Evolutionary conservation across 2,329 filamentous ascomycete genomes (phyloP).

Genomic region (Epichloe festucae): DNA sequence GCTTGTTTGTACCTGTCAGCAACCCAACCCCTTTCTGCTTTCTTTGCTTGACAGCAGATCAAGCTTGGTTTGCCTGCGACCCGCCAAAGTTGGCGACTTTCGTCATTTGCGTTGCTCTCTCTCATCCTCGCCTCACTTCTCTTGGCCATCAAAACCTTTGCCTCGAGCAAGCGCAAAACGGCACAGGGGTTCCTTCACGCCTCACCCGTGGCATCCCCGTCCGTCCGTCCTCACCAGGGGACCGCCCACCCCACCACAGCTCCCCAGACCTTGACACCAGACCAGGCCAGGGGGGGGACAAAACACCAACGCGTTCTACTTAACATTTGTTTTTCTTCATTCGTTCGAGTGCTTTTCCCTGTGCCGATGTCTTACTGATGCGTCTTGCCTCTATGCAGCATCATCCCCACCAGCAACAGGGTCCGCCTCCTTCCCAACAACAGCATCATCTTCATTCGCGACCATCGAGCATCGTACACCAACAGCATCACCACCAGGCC

Average conservation of each 20-base stretch:
- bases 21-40: too few relatives aligned
- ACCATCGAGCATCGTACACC: constrained; percentile 59
- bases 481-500: constrained; percentile 30
- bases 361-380: constrained; percentile 38
- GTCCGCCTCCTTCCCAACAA: constrained; percentile 49
- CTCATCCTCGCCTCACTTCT: not conserved
- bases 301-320: constrained; percentile 37
- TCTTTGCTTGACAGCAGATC: too few relatives aligned
- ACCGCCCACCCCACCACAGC: constrained; percentile 21
- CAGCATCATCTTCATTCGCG: constrained; percentile 55
- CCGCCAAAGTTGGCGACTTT: not conserved
- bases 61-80: too few relatives aligned
- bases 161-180: constrained; percentile 13
- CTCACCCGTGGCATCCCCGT: constrained; percentile 38
- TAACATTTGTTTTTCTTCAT: constrained; percentile 26
- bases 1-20: not conserved
- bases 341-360: constrained; percentile 22
- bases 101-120: not conserved
- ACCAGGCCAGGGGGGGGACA: constrained; percentile 27
- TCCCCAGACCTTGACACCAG: constrained; percentile 32
- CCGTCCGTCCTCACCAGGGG: constrained; percentile 27
- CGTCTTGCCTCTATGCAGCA: constrained; percentile 55
- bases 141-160: constrained; percentile 5
- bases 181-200: constrained; percentile 30
- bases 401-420: constrained; percentile 62